Percentiles rank a stretch among this genome's conserved stretches.
Evolutionary conservation across 108 stramenopile species (phyloP).

Genomic region (Stephanodiscus minutulus): DNA sequence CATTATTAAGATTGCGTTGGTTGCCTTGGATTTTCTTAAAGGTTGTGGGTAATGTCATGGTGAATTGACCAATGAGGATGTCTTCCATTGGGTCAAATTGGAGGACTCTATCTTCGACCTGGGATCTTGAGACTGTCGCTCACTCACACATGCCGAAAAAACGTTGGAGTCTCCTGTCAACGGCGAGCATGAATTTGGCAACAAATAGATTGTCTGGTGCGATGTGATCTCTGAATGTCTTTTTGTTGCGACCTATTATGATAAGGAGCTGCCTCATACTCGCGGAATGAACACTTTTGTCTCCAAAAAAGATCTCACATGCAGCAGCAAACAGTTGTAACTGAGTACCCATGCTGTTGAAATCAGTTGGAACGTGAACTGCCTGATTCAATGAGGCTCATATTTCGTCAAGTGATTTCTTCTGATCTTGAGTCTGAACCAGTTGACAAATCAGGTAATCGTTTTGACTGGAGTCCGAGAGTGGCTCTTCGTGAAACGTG

Average conservation of each 20-base stretch:
- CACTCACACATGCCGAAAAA: neutral
- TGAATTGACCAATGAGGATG: neutral
- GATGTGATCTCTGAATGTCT: neutral
- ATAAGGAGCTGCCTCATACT: neutral
- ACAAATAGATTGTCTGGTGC: neutral
- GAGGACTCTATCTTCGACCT: neutral
- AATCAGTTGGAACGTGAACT: neutral
- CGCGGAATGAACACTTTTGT: neutral
- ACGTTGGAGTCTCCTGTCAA: neutral
- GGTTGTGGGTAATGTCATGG: neutral
- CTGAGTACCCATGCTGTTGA: neutral
- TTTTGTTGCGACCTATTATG: neutral
- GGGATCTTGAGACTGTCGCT: neutral
- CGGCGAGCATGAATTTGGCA: neutral
- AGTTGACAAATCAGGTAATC: neutral
- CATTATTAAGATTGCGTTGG: too few species aligned
- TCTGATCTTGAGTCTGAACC: neutral
- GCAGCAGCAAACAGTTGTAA: neutral
- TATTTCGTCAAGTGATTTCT: neutral
- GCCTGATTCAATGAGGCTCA: neutral
- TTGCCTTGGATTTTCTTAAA: neutral
- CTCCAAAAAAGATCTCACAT: neutral
- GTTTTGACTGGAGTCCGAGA: neutral
- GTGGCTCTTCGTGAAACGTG: neutral
- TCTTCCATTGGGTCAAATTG: neutral